phyloP scores from a whole-genome alignment of 345 rosid species.

The Moricandia moricandioides region DNA sequence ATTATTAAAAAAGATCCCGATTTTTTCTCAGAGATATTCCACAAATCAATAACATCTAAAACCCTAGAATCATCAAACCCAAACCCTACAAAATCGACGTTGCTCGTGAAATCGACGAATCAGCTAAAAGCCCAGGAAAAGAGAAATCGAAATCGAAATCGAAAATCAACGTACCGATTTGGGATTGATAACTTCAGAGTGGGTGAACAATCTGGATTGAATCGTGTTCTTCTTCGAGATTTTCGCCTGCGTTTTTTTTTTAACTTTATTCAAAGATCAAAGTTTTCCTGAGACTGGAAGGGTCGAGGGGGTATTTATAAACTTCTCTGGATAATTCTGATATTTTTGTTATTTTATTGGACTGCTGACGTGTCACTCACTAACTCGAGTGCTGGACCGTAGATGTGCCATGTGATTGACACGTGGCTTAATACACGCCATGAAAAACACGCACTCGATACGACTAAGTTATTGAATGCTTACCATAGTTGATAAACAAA shows the following conservation, averaged over 20 bases:
- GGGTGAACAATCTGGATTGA: no score
- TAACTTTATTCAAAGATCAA: neutral
- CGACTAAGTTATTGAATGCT: slow-evolving; percentile 25
- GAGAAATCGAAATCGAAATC: no score
- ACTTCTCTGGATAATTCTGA: slow-evolving; percentile 25
- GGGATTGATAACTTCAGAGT: neutral
- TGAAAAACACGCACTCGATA: slow-evolving; percentile 5
- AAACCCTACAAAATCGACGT: neutral
- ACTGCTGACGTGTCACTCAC: slow-evolving; percentile 14
- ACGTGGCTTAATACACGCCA: slow-evolving; percentile 18
- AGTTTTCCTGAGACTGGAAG: neutral
- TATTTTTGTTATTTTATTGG: neutral
- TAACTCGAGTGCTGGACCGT: neutral
- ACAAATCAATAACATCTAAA: neutral
- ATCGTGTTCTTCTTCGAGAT: neutral
- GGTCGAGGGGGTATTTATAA: slow-evolving; percentile 22
- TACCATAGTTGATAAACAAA: neutral
- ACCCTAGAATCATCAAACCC: slow-evolving; percentile 3
- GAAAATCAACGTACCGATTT: slow-evolving; percentile 2
- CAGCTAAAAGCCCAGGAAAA: slow-evolving; percentile 11
- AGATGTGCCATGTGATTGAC: neutral
- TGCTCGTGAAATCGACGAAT: neutral
- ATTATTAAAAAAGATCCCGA: neutral
- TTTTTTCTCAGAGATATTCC: neutral
- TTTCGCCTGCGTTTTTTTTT: neutral